These are phyloP conservation scores for Phytophthora lateralis DNA, from an alignment of 352 stramenopile genomes.

Conservation along the genomic window DNA sequence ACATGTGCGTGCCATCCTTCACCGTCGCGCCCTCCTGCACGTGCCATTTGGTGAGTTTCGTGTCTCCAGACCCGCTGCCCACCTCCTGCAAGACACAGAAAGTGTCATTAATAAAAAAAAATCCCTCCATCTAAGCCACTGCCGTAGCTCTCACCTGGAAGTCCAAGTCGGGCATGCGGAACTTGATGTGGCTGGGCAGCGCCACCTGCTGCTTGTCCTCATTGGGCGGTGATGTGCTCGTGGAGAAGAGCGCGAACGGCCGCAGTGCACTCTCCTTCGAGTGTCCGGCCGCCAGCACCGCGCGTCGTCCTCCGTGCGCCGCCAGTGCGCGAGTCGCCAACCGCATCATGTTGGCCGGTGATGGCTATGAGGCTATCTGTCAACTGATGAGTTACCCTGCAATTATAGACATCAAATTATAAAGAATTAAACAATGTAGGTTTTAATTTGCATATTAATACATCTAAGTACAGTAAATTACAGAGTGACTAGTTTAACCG, in stretches of 20 bases:
- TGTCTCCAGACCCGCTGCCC: slow-evolving; percentile 50
- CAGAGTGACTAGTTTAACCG: neutral
- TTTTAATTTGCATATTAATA: neutral
- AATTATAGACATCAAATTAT: neutral
- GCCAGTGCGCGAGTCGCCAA: slow-evolving; percentile 18
- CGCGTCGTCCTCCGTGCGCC: slow-evolving; percentile 16
- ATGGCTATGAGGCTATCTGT: neutral
- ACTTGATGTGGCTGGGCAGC: slow-evolving; percentile 83
- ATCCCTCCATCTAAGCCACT: too few relatives aligned
- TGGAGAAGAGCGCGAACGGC: slow-evolving; percentile 12
- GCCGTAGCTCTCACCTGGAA: slow-evolving; percentile 56
- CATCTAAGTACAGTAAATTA: neutral
- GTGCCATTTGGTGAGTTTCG: slow-evolving; percentile 83
- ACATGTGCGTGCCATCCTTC: slow-evolving; percentile 75
- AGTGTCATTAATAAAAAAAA: too few relatives aligned
- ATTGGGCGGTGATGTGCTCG: neutral
- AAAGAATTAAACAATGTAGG: neutral
- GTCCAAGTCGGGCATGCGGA: slow-evolving; percentile 87
- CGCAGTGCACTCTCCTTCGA: slow-evolving; percentile 2
- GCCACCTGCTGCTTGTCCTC: slow-evolving; percentile 15
- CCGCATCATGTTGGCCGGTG: slow-evolving; percentile 17
- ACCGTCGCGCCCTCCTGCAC: slow-evolving; percentile 65
- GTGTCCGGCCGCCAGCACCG: slow-evolving; percentile 1
- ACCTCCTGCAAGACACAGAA: slow-evolving; percentile 44
- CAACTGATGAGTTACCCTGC: neutral